Evolutionary conservation across 2,329 filamentous ascomycete genomes (phyloP).

Genomic region (Fonsecaea erecta): DNA sequence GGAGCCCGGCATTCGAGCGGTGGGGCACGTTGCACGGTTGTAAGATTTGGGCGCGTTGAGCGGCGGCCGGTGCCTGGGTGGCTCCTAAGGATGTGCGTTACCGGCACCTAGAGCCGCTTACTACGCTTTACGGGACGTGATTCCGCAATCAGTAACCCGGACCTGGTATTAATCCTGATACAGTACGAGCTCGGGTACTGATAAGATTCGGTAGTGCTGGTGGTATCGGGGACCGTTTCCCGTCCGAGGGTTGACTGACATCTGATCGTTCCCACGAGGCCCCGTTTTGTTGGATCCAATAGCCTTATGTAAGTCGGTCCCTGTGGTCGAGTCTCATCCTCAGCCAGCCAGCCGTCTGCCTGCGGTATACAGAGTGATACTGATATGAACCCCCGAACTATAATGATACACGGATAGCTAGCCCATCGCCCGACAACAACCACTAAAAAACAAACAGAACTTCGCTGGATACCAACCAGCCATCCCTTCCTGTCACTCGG

Average conservation of each 20-base stretch:
- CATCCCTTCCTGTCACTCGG: not conserved
- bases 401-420: slow-evolving; percentile 20
- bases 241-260: not conserved
- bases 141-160: not conserved
- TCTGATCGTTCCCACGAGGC: not conserved
- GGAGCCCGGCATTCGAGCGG: not conserved
- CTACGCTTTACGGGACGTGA: not conserved
- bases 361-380: slow-evolving; percentile 1
- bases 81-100: too few species aligned
- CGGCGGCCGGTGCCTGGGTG: not conserved
- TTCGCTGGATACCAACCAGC: not conserved
- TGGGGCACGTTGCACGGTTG: not conserved
- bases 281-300: not conserved
- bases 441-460: slow-evolving; percentile 11
- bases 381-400: slow-evolving; percentile 1
- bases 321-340: not conserved
- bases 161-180: too few species aligned
- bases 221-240: not conserved
- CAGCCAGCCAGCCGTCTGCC: not conserved
- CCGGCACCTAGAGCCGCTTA: not conserved
- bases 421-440: slow-evolving; percentile 5
- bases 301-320: not conserved
- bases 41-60: not conserved
- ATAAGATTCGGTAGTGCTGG: not conserved
- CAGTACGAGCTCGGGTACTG: too few species aligned